phyloP scores from a whole-genome alignment of 805 yeast species.

The Kuraishia molischiana region DNA sequence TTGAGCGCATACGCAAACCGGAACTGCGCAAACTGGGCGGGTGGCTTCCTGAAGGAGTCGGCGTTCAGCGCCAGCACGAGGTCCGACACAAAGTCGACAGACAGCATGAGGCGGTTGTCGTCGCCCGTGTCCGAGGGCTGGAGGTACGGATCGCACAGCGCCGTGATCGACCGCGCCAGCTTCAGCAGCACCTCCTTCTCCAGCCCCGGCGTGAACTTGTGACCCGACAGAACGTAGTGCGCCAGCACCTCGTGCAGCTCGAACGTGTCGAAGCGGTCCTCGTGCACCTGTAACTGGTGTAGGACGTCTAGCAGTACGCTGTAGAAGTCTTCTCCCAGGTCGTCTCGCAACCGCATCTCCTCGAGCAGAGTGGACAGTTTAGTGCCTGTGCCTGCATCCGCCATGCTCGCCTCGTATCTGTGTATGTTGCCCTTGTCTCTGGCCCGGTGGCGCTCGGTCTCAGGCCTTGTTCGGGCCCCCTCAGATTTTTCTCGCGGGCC shows the following conservation, averaged over 20 bases:
- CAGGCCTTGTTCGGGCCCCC: background rate
- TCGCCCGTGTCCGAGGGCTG: slow-evolving; percentile 57
- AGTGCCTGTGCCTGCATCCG: no score
- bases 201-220: no score
- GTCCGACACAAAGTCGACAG: slow-evolving; percentile 46
- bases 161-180: slow-evolving; percentile 18
- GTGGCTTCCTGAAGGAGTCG: background rate
- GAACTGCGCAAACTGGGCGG: slow-evolving; percentile 11
- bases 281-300: no score
- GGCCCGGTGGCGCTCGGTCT: background rate
- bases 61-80: slow-evolving; percentile 32
- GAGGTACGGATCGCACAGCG: slow-evolving; percentile 52
- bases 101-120: slow-evolving; percentile 34
- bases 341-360: no score
- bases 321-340: no score
- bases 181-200: slow-evolving; percentile 1
- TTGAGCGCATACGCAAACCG: slow-evolving; percentile 21
- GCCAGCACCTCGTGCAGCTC: background rate
- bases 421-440: background rate
- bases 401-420: background rate
- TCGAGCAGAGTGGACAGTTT: no score
- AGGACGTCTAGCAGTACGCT: no score
- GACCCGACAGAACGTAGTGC: no score
- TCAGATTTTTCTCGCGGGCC: no score
- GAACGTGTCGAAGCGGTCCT: background rate